Base-by-base conservation (phyloP, 202 grass and related monocot species). In the Miscanthus sacchariflorus region DNA sequence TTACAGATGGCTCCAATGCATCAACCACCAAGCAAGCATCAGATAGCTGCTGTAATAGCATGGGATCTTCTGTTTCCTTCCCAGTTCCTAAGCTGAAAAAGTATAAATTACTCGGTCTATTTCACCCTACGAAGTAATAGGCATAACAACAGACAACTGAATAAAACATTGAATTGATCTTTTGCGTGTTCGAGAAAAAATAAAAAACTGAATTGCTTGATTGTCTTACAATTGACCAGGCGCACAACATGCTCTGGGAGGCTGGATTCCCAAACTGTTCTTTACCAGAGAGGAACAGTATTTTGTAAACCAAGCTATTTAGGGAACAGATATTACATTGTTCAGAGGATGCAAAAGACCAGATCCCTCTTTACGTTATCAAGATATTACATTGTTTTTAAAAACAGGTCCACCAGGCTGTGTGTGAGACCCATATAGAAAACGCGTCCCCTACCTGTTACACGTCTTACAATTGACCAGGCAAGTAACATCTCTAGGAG, bases 11-110 rank as follows among this genome's bases (percentile, higher is more conserved):
- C 58, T 99, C 97, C 86, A 99, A 83, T 84, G 97, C 97, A 91
- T 99, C 94, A 90, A 99, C 97, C 76, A 97, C 97, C 75, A 99
- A 92, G 76, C 97, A 99, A 85, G 97, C 97, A 90, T 99, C 94
- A 18, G 97, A 97, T 63, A 99, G 82, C 84, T 99, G 97, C 85
- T 99, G 91, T 70, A 99, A 74, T 83, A 99, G 82, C 91, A 90
- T 92, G 79, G 84, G 33, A 84, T 99, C 97, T 96, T 99, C 97
- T 84, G 94, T 85, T 90, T 99, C 97, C 81, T 99, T 99, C 88
- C 94, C 97, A 81, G 97, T 99, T 87, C 97, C 97, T 95, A 99
- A 97, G 87, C 97, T 99, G 92, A 84, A 95, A 91, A 71, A 42
- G 39, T 79, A 80, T 18, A 19, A 79, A 83, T 82, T 83, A 70